Evolutionary conservation across 148 eudicot species (phyloP), one percentile per base, ranked within the genome.

Genomic region (Hydrangea macrophylla): DNA sequence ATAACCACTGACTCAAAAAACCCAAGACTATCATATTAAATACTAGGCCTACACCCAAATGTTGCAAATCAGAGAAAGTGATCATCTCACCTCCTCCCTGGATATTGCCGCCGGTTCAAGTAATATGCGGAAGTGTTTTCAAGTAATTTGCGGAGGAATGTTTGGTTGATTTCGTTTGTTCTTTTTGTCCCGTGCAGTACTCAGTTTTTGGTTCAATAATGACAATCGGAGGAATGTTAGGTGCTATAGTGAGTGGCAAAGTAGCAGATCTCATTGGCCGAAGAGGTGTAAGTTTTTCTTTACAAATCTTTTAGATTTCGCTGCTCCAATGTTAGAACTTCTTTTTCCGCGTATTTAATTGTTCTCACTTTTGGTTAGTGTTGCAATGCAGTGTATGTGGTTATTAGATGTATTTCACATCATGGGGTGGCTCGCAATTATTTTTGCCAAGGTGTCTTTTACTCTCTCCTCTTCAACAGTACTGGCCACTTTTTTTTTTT

Each of bases 201-300:
- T 81, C 84, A 60, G 31, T 81, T 9, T 81, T 81, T 20, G 77
- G 71, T 58, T 77, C 84, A 27, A 51, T 77, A 39, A 6, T 53
- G 50, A 64, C 60, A 40, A 36, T 74, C 5, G 81, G 84, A 53
- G 79, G 65, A 17, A 58, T 58, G 37, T 30, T 81, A 12, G 78
- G 79, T 55, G 67, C 81, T 17, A 10, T 77, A 40, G 42, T 78
- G 10, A 61, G 79, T 44, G 81, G 84, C 12, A 73, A 74, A 64
- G 18, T 70, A 65, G 64, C 68, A 9, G 84, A 81, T 72, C 73
- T 27, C 69, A 70, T 76, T 17, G 83, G 83, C 40, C 69, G 83
- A 26, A 72, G 35, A 73, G 56, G 60, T 62, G 83, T 80, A 73
- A 76, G 78, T 39, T 54, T 35, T 12, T 10, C 31, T 67, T 66